Evolutionary conservation across 179 eudicot species (phyloP).

Genomic region (Silene noctiflora): DNA sequence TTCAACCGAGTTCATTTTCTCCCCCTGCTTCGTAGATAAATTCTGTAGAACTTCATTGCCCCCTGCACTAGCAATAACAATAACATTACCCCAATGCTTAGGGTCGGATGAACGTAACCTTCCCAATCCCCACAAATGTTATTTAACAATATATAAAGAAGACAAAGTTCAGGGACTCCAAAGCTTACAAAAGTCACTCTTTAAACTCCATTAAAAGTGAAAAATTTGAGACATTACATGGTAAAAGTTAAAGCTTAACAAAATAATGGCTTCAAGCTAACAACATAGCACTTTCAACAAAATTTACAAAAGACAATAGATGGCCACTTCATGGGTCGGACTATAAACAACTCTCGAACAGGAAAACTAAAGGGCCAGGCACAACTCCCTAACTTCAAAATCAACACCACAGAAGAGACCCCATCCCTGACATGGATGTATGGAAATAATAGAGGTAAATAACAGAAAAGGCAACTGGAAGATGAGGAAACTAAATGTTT

Average conservation of each 20-base stretch:
- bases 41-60: conserved; percentile 81
- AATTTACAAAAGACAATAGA: background rate
- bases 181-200: background rate
- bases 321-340: background rate
- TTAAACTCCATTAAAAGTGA: background rate
- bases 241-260: background rate
- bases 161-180: background rate
- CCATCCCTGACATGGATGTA: background rate
- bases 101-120: background rate
- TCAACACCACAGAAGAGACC: background rate
- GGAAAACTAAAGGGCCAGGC: background rate
- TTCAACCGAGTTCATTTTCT: conserved; percentile 67
- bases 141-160: background rate
- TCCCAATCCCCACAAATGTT: background rate
- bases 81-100: background rate
- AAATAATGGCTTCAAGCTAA: background rate
- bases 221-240: background rate
- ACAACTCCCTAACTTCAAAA: background rate
- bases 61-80: conserved; percentile 46
- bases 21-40: conserved; percentile 90
- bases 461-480: no score
- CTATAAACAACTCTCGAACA: background rate
- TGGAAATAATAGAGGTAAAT: background rate
- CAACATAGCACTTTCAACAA: background rate
- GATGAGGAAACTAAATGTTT: no score